Percentiles rank a stretch among this genome's conserved stretches.
Conservation (phyloP, 23 red algal species). For the Gracilariopsis chorda region DNA sequence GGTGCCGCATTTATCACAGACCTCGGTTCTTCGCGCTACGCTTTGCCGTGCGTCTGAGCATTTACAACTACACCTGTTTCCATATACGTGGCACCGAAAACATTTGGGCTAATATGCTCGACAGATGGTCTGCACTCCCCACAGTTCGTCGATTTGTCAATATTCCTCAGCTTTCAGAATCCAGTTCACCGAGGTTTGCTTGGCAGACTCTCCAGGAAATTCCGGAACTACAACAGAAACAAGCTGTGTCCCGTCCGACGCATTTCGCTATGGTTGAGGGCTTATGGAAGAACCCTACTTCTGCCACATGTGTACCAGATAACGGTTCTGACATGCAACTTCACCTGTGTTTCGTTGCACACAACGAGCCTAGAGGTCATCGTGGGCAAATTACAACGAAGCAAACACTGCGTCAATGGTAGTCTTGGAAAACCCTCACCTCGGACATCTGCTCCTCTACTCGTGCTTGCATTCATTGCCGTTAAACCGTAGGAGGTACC, state of each 20-base stretch:
- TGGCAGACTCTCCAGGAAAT: neutral
- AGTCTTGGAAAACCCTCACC: neutral
- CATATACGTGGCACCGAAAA: neutral
- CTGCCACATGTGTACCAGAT: neutral
- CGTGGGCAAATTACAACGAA: neutral
- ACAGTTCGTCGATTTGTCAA: constrained; percentile 7
- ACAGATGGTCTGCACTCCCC: neutral
- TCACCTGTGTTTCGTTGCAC: neutral
- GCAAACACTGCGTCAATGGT: neutral
- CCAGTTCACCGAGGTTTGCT: neutral
- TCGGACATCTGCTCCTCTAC: neutral
- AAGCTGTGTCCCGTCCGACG: neutral
- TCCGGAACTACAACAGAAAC: neutral
- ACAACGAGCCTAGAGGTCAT: neutral
- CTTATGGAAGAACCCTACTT: neutral
- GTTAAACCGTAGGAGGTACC: neutral
- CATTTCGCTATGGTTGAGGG: neutral
- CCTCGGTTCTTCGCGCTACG: no score
- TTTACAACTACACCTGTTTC: neutral
- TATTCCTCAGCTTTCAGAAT: neutral
- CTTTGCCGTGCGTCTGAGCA: no score
- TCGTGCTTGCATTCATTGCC: neutral
- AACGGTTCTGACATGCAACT: neutral
- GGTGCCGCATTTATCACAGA: neutral
- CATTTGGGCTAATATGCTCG: neutral